Base-by-base conservation (phyloP, 2,329 filamentous ascomycete species). In the Colletotrichum cuscutae region DNA sequence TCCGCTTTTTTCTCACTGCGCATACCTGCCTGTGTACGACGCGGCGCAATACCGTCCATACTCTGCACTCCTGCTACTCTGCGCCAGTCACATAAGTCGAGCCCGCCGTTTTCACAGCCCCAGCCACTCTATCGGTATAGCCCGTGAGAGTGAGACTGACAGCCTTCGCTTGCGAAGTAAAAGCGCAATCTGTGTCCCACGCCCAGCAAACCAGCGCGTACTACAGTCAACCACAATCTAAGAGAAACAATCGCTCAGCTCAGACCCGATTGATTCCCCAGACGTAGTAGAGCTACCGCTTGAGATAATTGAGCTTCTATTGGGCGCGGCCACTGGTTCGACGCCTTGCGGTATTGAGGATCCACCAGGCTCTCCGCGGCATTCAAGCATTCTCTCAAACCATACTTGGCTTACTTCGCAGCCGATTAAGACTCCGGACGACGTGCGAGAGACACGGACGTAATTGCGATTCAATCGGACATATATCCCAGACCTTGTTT, bases 401-500 rank as follows among this genome's bases (percentile, higher is more conserved):
- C 13, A 19, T 15, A n/a, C 58, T 42, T n/a, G 30, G 8, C 58
- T 63, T 24, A 26, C 42, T 5, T 30, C 53, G 37, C 26, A 49
- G 60, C 56, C 30, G 26, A 12, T 22, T 35, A 22, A 52, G 32
- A 19, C 22, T 30, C 24, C 13, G 52, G 26, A n/a, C 30, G 26
- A 63, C 19, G 24, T 32, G 12, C 52, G 15, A 59, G 30, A 46
- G 35, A 49, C 26, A 28, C 59, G 30, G 32, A 37, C 63, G 19
- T 46, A 42, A 60, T 64, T 72, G 42, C 59, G 42, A n/a, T 53
- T 32, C 46, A 24, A 24, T 26, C 57, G 57, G 52, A 68, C 54
- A 37, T 28, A 71, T 60, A 72, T 22, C 35, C 66, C 22, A 65
- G 49, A 65, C 60, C 54, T 57, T 70, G 35, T 54, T 58, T 22